A percentile compares a stretch with the other conserved stretches of the same genome.
These are phyloP conservation scores for Lasiodiplodia sp. DNA, from an alignment of 2,329 filamentous ascomycete genomes.

Conservation along the genomic window DNA sequence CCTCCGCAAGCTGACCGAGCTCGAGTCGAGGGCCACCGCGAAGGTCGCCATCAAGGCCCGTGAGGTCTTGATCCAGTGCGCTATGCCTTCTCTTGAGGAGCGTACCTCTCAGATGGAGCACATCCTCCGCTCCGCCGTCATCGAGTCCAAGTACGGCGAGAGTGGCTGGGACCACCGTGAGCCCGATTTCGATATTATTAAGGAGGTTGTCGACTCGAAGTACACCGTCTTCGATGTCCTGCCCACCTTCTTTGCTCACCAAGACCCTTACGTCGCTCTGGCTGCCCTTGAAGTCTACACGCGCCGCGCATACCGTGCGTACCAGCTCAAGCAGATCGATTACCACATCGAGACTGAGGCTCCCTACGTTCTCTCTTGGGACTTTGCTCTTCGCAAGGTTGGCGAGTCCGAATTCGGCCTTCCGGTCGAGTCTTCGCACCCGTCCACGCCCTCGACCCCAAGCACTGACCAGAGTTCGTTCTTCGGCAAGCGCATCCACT, in stretches of 20 bases:
- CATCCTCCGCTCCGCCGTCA: conserved; percentile 91
- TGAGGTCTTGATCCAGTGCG: conserved; percentile 96
- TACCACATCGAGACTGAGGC: conserved; percentile 82
- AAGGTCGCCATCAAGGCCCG: conserved; percentile 98
- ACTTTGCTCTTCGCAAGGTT: conserved; percentile 93
- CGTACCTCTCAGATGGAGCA: conserved; percentile 97
- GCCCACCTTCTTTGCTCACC: conserved; percentile 92
- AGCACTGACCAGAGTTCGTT: conserved; percentile 65
- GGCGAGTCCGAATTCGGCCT: conserved; percentile 90
- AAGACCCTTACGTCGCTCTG: conserved; percentile 91
- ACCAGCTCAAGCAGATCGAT: conserved; percentile 86
- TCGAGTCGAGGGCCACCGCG: conserved; percentile 83
- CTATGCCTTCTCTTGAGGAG: conserved; percentile 94
- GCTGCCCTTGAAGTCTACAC: conserved; percentile 96
- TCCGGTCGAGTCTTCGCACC: conserved; percentile 77
- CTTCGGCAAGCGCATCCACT: conserved; percentile 77
- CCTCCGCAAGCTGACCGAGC: conserved; percentile 85
- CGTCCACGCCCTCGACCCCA: conserved; percentile 75
- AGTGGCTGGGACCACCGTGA: conserved; percentile 96
- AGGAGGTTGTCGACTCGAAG: conserved; percentile 98
- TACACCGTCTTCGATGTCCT: conserved; percentile 98
- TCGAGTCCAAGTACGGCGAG: conserved; percentile 97
- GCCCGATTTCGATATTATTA: conserved; percentile 87
- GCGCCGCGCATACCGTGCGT: conserved; percentile 94
- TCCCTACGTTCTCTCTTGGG: conserved; percentile 87